phyloP scores from a whole-genome alignment of 495 filamentous ascomycete species.

The Friedmanniomyces simplex region DNA sequence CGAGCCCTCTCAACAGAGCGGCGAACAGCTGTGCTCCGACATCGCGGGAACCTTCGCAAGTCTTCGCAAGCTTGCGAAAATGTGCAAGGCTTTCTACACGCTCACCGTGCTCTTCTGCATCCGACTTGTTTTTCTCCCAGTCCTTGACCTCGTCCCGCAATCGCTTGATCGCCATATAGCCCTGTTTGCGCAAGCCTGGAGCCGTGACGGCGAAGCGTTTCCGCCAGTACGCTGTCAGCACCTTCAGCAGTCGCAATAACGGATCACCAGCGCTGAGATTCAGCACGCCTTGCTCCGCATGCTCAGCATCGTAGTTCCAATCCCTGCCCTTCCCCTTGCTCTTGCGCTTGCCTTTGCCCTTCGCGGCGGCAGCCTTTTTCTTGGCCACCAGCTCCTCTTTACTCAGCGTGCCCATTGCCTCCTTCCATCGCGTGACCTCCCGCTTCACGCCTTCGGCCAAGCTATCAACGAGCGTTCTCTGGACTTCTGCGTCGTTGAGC shows the following conservation, averaged over 20 bases:
- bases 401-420: conserved; percentile 49
- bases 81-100: conserved; percentile 51
- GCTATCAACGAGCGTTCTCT: conserved; percentile 63
- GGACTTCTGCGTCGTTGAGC: conserved; percentile 68
- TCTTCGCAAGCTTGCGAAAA: conserved; percentile 57
- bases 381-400: conserved; percentile 20
- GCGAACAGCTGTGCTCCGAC: conserved; percentile 86
- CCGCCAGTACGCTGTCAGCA: conserved; percentile 75
- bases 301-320: conserved; percentile 60
- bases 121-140: conserved; percentile 52
- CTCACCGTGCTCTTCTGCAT: conserved; percentile 62
- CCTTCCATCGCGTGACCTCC: conserved; percentile 65
- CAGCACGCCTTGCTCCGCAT: conserved; percentile 55
- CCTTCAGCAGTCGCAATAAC: conserved; percentile 64
- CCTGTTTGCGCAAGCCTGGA: conserved; percentile 76
- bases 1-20: conserved; percentile 71
- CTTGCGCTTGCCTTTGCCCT: conserved; percentile 20
- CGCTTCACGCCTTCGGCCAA: conserved; percentile 55
- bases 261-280: conserved; percentile 76
- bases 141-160: conserved; percentile 56
- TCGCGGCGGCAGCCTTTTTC: conserved; percentile 11
- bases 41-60: conserved; percentile 74
- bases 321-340: conserved; percentile 44
- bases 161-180: conserved; percentile 62
- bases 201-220: conserved; percentile 67